A percentile compares a stretch with the other conserved stretches of the same genome.
These are phyloP conservation scores for Metschnikowia gelsemii DNA, from an alignment of 805 yeast genomes.

Conservation along the genomic window DNA sequence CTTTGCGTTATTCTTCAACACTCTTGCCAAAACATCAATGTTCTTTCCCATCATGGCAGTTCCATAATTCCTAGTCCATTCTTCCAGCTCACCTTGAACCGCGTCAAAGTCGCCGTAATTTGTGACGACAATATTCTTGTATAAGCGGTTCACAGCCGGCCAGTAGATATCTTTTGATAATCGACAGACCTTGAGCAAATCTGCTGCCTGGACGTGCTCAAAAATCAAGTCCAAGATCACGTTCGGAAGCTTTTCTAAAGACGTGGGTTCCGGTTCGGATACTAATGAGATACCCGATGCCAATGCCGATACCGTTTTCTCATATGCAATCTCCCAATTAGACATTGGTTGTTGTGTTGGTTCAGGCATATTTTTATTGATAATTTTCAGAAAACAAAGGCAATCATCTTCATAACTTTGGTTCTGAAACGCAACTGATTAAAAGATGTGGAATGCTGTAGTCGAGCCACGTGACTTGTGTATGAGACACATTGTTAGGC, in stretches of 20 bases:
- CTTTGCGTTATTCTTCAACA: slow-evolving; percentile 12
- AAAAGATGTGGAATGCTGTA: too few relatives aligned
- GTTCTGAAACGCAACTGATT: too few relatives aligned
- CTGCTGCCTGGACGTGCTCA: slow-evolving; percentile 20
- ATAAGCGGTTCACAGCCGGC: slow-evolving; percentile 26
- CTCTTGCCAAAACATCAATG: slow-evolving; percentile 13
- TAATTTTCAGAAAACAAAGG: too few relatives aligned
- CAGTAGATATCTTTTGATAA: slow-evolving; percentile 23
- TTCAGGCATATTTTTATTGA: too few relatives aligned
- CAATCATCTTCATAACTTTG: too few relatives aligned
- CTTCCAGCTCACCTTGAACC: background rate
- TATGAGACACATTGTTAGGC: too few relatives aligned
- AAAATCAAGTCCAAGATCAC: slow-evolving; percentile 20
- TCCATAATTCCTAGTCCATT: slow-evolving; percentile 10
- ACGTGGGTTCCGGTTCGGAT: too few relatives aligned
- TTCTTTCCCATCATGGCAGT: slow-evolving; percentile 13
- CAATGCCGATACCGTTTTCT: too few relatives aligned
- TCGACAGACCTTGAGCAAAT: slow-evolving; percentile 22
- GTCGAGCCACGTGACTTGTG: too few relatives aligned
- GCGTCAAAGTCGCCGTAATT: slow-evolving; percentile 4
- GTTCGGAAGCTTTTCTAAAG: slow-evolving; percentile 24
- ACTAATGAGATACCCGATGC: too few relatives aligned
- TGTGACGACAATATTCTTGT: slow-evolving; percentile 23
- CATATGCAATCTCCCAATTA: too few relatives aligned
- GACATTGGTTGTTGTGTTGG: too few relatives aligned